Evolutionary conservation across 345 rosid species (phyloP), one percentile per base, ranked within the genome.

Genomic region (Balakata baccata): DNA sequence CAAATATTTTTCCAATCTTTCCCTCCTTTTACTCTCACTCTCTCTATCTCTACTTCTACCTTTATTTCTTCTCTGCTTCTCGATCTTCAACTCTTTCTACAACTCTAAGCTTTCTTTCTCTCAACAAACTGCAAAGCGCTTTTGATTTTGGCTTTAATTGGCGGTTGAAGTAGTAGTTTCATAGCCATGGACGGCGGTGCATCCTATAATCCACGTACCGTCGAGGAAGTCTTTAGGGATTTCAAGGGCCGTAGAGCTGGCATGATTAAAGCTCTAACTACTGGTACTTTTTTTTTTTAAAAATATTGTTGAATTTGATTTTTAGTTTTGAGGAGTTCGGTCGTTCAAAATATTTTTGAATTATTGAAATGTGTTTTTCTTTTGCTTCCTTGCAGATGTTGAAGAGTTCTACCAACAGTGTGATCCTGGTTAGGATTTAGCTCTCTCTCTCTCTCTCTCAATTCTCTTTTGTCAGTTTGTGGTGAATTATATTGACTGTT

Each of bases 211-310:
- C 78, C 78, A 0, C 78, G 78, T 43, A 75, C 78, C 20, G 78
- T 75, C 46, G 78, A 75, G 54, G 78, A 75, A 29, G 78, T 75
- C 0, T 75, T 75, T 18, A 75, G 74, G 53, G 78, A 75, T 75
- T 75, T 75, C 49, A 75, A 69, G 41, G 74, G 78, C 52, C 78
- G 78, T 49, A 14, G 78, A 61, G 78, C 78, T 50, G 78, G 78
- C 69, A 51, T 75, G 68, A 69, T 75, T 69, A 75, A 69, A 61
- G 78, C 78, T 11, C 74, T 75, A 9, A 75, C 78, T 12, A 39
- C 78, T 23, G 78, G 78, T 75, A 45, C 11, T 17, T 23, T 22
- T 17, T 37, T 47, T 20, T 51, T 16, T 41, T 11, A 14, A 29
- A 29, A 29, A 29, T 0, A 43, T 43, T 43, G 47, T 9, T 16